These are phyloP conservation scores for Coemansia sp. DNA, from an alignment of 192 early-diverging fungal genomes.

Conservation along the genomic window DNA sequence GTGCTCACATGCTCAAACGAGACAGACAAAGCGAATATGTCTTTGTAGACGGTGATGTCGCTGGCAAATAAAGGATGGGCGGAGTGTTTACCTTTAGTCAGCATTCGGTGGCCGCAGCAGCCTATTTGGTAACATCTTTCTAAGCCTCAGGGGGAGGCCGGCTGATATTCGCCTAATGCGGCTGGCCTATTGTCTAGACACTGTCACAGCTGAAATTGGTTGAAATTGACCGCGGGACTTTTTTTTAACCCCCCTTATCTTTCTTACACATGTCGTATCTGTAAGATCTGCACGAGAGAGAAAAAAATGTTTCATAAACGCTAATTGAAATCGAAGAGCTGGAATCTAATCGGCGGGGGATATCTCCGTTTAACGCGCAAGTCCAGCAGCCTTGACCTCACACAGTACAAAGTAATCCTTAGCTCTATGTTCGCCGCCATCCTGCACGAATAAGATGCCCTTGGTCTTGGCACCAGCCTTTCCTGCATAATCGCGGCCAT, in stretches of 20 bases:
- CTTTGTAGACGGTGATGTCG: not conserved
- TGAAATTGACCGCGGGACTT: not conserved
- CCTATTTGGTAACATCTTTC: not conserved
- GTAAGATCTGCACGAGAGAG: not conserved
- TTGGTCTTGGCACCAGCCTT: slow-evolving; percentile 42
- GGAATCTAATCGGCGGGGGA: not conserved
- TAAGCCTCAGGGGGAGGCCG: not conserved
- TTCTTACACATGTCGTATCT: not conserved
- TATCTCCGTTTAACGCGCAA: not conserved
- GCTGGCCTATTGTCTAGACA: not conserved
- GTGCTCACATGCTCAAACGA: slow-evolving; percentile 2
- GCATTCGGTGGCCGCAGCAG: not conserved
- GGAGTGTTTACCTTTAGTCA: slow-evolving; percentile 1
- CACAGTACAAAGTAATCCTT: slow-evolving; percentile 60
- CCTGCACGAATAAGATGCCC: slow-evolving; percentile 50
- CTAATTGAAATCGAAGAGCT: not conserved
- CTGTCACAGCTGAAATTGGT: not conserved
- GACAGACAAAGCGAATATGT: not conserved
- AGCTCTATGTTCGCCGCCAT: slow-evolving; percentile 55
- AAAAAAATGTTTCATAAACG: not conserved
- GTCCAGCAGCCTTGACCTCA: slow-evolving; percentile 14
- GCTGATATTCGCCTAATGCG: not conserved
- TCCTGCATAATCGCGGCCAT: slow-evolving; percentile 51
- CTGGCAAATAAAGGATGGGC: not conserved
- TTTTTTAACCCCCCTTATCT: not conserved